These are phyloP conservation scores for Plectosphaerella sp. DNA, from an alignment of 2,329 filamentous ascomycete species.

Conservation along the genomic window DNA sequence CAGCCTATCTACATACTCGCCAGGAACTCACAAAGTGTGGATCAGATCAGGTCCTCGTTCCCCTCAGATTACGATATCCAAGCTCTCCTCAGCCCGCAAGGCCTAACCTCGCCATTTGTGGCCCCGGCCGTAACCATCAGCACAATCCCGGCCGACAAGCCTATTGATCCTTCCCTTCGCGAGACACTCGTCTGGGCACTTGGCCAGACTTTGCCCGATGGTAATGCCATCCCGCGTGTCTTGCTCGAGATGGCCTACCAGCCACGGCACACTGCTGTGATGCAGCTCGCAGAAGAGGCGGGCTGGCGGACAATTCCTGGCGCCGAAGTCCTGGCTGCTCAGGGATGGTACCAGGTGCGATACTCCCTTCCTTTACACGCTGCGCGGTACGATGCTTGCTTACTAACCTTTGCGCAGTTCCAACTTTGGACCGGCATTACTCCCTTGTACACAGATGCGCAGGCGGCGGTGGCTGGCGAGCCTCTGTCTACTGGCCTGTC, in stretches of 20 bases:
- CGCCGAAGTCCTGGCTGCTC: constrained; percentile 81
- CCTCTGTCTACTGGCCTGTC: constrained; percentile 6
- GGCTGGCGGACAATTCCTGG: constrained; percentile 84
- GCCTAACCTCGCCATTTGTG: constrained; percentile 35
- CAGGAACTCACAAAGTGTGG: constrained; percentile 65
- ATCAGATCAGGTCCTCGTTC: constrained; percentile 66
- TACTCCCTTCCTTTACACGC: background rate
- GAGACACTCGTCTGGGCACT: constrained; percentile 56
- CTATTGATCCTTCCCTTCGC: constrained; percentile 69
- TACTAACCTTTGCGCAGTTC: constrained; percentile 47
- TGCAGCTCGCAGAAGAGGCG: constrained; percentile 72
- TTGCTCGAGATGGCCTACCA: constrained; percentile 97
- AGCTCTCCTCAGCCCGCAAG: constrained; percentile 35
- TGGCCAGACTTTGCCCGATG: constrained; percentile 28
- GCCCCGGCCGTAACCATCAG: constrained; percentile 73
- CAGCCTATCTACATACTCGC: constrained; percentile 84
- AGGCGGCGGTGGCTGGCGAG: constrained; percentile 50
- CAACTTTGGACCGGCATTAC: constrained; percentile 80
- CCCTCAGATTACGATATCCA: constrained; percentile 67
- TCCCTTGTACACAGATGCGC: constrained; percentile 67
- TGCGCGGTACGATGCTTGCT: constrained; percentile 1
- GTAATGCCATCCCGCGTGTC: constrained; percentile 41
- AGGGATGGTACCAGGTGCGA: constrained; percentile 81
- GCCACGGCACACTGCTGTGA: constrained; percentile 75
- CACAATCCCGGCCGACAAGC: constrained; percentile 84